Evolutionary conservation across 345 rosid species (phyloP).

Genomic region (Euphorbia tirucalli): DNA sequence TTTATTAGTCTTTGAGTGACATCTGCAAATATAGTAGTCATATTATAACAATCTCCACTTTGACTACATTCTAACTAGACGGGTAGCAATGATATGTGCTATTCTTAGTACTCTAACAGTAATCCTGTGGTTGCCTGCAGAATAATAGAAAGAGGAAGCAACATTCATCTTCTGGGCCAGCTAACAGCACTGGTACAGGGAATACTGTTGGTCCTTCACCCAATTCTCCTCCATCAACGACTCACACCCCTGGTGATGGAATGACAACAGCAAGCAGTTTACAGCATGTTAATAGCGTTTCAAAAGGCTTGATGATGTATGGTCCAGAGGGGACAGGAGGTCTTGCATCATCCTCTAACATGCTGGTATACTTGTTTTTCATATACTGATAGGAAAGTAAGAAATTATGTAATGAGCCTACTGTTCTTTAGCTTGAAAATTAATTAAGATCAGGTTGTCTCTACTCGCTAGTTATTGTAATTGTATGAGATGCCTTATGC

Average conservation of each 20-base stretch:
- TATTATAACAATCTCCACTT: not conserved
- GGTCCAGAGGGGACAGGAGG: slow-evolving; percentile 43
- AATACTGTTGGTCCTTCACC: slow-evolving; percentile 60
- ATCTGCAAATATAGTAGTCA: slow-evolving; percentile 1
- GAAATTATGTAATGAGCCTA: not conserved
- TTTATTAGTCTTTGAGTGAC: slow-evolving; percentile 10
- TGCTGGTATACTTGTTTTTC: slow-evolving; percentile 41
- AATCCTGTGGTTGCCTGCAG: slow-evolving; percentile 29
- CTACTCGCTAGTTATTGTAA: not conserved
- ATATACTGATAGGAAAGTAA: not conserved
- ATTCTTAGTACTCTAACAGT: slow-evolving; percentile 1
- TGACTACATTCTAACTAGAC: not conserved
- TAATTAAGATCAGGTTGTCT: not conserved
- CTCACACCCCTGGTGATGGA: slow-evolving; percentile 69
- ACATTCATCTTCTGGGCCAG: slow-evolving; percentile 61
- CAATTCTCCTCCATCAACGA: slow-evolving; percentile 63
- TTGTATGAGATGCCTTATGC: not conserved
- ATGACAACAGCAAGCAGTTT: slow-evolving; percentile 40
- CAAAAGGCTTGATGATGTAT: slow-evolving; percentile 43
- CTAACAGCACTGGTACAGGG: slow-evolving; percentile 64
- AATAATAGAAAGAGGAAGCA: slow-evolving; percentile 58
- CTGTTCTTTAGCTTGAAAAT: not conserved
- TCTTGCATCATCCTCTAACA: slow-evolving; percentile 47
- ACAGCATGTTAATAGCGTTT: slow-evolving; percentile 38
- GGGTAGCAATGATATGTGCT: not conserved